Base-by-base conservation (phyloP, 1,139 yeast genomes). In the Hemisphaericaspora subhashii region DNA sequence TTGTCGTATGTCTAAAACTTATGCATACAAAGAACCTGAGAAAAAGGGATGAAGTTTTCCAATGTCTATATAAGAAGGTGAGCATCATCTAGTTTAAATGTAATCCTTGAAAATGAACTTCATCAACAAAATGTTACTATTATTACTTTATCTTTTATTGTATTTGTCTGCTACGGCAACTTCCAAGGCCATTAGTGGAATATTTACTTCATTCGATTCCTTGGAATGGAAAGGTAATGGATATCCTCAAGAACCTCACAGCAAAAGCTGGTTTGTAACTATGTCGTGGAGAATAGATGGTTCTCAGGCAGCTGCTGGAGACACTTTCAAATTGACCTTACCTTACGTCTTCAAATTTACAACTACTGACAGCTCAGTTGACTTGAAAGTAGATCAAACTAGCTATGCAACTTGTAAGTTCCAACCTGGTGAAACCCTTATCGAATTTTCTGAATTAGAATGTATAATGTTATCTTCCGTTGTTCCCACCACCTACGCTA, bases 271-370 rank as follows among this genome's bases (percentile, higher is more conserved):
- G 66, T 30, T 40, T 10, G 61, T 58, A 2, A 43, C 50, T 1
- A 38, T 64, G n/a, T 37, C 40, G 2, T 65, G 69, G 69, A 25
- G 33, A 1, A 47, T 65, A 6, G 38, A 41, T 9, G 58, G 58
- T 14, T 27, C 50, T 3, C 37, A 46, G 0, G 52, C 54, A 3
- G 18, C 37, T 2, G 39, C 65, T 1, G 67, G 67, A 11, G 70
- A 64, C 41, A 62, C 68, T 5, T 64, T 64, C 47, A 48, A 58
- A 1, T 57, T 64, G 37, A 41, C 36, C 13, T 43, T 65, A 46
- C 66, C 67, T 2, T 53, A 63, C 49, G 68, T 60, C 3, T 64
- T 51, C 44, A 60, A 58, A 39, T 60, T 63, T 36, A 57, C 66
- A 4, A 31, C 60, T 6, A 17, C 48, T 7, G 26, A 48, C 13